Percentiles rank a stretch among this genome's conserved stretches.
Conservation (phyloP, 306 rosid species). For the Prinsepia uniflora region DNA sequence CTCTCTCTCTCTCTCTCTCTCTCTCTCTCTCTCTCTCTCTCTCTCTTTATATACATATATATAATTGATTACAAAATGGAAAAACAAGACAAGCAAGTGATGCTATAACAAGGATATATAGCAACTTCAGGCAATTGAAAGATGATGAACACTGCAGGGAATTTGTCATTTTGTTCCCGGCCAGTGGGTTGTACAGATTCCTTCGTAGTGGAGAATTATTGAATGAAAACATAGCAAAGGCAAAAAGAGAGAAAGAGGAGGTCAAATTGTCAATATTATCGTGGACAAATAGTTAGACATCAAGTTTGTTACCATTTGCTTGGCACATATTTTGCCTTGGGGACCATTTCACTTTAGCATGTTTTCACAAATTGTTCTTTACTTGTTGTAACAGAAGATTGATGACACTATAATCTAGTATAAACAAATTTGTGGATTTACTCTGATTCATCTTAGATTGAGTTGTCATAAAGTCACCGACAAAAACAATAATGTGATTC, state of each 20-base stretch:
- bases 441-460: no score
- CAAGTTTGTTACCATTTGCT: conserved; percentile 2
- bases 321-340: neutral
- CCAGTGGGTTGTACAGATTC: neutral
- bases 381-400: neutral
- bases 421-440: neutral
- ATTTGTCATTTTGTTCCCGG: conserved; percentile 21
- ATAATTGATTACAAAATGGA: no score
- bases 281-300: conserved; percentile 3
- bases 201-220: neutral
- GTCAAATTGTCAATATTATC: neutral
- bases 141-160: neutral
- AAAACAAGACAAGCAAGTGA: no score
- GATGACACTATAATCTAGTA: neutral
- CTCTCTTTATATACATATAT: no score
- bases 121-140: neutral
- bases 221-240: neutral
- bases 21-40: no score
- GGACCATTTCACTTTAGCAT: no score
- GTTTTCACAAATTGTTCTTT: neutral
- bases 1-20: no score
- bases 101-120: no score
- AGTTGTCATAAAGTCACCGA: no score
- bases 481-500: no score
- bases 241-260: neutral